phyloP scores from a whole-genome alignment of 495 filamentous ascomycete species.

The Neurospora sublineolata region DNA sequence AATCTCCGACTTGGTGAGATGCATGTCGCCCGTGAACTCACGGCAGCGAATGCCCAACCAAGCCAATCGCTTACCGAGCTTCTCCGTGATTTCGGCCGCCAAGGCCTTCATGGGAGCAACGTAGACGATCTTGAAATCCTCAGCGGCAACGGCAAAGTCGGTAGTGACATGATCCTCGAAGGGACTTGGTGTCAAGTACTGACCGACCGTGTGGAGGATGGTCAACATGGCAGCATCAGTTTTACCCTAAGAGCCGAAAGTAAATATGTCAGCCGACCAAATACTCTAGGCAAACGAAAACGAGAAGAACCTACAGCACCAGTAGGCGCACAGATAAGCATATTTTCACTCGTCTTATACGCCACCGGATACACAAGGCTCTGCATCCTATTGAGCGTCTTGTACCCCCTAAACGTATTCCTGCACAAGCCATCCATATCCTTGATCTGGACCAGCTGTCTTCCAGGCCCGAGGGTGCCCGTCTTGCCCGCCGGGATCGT shows the following conservation, averaged over 20 bases:
- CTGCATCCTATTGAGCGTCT: conserved; percentile 92
- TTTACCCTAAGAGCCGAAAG: conserved; percentile 49
- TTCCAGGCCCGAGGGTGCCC: conserved; percentile 56
- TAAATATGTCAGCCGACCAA: background rate
- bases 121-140: conserved; percentile 97
- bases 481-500: conserved; percentile 70
- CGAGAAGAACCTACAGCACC: conserved; percentile 51
- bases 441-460: conserved; percentile 64
- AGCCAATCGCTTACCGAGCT: conserved; percentile 82
- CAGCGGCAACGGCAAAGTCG: conserved; percentile 64
- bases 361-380: conserved; percentile 91
- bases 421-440: conserved; percentile 83
- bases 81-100: conserved; percentile 90
- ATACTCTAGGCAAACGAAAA: background rate
- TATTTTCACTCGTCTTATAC: conserved; percentile 92
- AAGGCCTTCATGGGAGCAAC: conserved; percentile 98
- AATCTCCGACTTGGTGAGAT: conserved; percentile 93
- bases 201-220: conserved; percentile 76
- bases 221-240: conserved; percentile 98
- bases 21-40: conserved; percentile 96
- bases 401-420: conserved; percentile 90
- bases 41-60: conserved; percentile 85
- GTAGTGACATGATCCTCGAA: conserved; percentile 58
- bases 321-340: conserved; percentile 96
- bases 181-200: conserved; percentile 72